Conservation (phyloP, 2,329 filamentous ascomycete genomes). For the Aspergillus novofumigatus region DNA sequence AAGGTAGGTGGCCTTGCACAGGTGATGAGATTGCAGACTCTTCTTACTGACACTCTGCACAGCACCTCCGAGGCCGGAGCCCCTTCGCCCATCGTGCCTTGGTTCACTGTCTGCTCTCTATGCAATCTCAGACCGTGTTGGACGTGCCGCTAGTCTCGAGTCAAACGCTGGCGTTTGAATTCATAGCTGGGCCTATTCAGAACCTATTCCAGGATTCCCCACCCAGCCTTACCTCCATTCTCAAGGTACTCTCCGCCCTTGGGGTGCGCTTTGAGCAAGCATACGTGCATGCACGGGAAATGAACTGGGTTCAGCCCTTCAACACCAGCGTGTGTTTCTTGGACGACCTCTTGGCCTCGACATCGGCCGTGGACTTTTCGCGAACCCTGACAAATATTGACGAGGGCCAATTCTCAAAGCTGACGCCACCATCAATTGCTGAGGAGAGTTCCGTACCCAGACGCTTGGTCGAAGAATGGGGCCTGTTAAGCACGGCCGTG, state of each 20-base stretch:
- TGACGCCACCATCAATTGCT: slow-evolving; percentile 23
- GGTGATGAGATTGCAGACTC: not conserved
- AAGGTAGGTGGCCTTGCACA: slow-evolving; percentile 22
- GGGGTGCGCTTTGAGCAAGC: slow-evolving; percentile 31
- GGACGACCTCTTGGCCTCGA: slow-evolving; percentile 31
- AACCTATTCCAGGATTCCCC: slow-evolving; percentile 30
- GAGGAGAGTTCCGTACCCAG: slow-evolving; percentile 19
- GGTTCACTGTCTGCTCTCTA: slow-evolving; percentile 24
- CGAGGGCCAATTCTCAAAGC: slow-evolving; percentile 25
- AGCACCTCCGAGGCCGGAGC: slow-evolving; percentile 34
- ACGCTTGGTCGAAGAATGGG: slow-evolving; percentile 28
- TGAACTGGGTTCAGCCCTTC: slow-evolving; percentile 34
- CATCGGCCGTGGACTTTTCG: slow-evolving; percentile 30
- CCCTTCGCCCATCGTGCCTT: slow-evolving; percentile 38
- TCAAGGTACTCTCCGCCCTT: slow-evolving; percentile 36
- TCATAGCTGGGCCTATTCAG: slow-evolving; percentile 38
- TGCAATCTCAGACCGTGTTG: slow-evolving; percentile 15
- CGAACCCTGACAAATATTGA: slow-evolving; percentile 28
- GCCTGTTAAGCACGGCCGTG: slow-evolving; percentile 26
- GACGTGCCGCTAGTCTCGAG: slow-evolving; percentile 7
- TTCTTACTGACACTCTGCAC: not conserved
- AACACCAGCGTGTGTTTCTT: slow-evolving; percentile 29
- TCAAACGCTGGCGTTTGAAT: slow-evolving; percentile 25
- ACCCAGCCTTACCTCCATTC: slow-evolving; percentile 26
- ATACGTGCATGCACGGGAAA: slow-evolving; percentile 31